Evolutionary conservation across 345 rosid species (phyloP), one percentile per base, ranked within the genome.

Genomic region (Viola odorata): DNA sequence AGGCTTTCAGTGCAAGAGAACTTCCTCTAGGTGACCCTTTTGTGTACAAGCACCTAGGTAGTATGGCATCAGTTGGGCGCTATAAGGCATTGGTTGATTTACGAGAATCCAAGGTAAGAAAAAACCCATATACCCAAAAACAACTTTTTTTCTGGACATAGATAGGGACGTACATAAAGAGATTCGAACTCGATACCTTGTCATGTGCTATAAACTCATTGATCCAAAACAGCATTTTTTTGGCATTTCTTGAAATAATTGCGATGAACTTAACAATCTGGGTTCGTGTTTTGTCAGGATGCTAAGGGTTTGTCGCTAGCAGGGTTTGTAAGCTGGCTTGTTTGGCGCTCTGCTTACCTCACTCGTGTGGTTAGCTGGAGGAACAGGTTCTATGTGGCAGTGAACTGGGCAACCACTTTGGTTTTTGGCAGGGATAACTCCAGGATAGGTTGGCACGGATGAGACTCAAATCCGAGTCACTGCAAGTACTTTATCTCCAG

Each of bases 351-450:
- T 6, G 95, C 95, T 7, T 81, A 87, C 57, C 84, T 87, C 50
- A 85, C 88, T 3, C 80, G 95, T 0, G 91, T 87, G 7, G 61
- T 87, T 5, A 85, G 91, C 62, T 87, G 95, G 91, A 81, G 91
- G 76, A 87, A 87, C 73, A 68, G 87, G 75, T 73, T 87, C 59
- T 85, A 85, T 12, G 88, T 85, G 59, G 86, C 83, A 0, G 74
- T 87, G 57, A 87, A 87, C 75, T 87, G 91, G 91, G 84, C 86
- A 2, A 87, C 90, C 7, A 87, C 90, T 8, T 32, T 87, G 9
- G 86, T 82, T n/a, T 87, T 87, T 41, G 95, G 95, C 44, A 80
- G 90, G 55, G 91, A 87, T 14, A 87, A 70, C 59, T 74, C 88
- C 53, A 76, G 88, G 60, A 84, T 87, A 32, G 85, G 91, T 44